These are phyloP conservation scores for Tricladium varicosporioides DNA, from an alignment of 2,329 filamentous ascomycete species.

Conservation along the genomic window DNA sequence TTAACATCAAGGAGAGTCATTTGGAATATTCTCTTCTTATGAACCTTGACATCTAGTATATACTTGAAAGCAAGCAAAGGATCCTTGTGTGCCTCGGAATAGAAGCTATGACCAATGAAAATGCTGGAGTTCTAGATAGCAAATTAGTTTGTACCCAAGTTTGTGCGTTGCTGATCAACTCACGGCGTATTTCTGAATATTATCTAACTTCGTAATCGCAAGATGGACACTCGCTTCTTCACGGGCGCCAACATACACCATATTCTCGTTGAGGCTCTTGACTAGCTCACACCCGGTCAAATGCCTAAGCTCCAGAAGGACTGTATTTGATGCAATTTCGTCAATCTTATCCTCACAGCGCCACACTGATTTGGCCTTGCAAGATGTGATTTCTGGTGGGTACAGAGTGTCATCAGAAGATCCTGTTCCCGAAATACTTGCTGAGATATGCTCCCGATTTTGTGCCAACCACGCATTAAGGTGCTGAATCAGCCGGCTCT, in stretches of 20 bases:
- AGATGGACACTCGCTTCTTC: slow-evolving; percentile 10
- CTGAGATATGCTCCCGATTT: background rate
- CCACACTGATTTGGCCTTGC: slow-evolving; percentile 15
- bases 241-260: slow-evolving; percentile 22
- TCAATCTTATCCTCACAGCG: slow-evolving; percentile 11
- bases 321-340: slow-evolving; percentile 9
- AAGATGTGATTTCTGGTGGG: slow-evolving; percentile 7
- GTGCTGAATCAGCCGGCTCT: slow-evolving; percentile 21
- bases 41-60: slow-evolving; percentile 20
- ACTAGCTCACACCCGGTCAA: slow-evolving; percentile 25
- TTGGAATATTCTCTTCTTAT: slow-evolving; percentile 17
- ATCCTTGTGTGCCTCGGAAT: slow-evolving; percentile 23
- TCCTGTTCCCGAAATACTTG: background rate
- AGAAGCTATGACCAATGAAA: slow-evolving; percentile 24
- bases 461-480: slow-evolving; percentile 14
- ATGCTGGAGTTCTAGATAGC: background rate
- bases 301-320: slow-evolving; percentile 12
- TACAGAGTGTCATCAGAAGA: slow-evolving; percentile 8
- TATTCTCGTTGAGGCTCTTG: slow-evolving; percentile 14
- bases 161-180: background rate
- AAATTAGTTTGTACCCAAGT: too few relatives aligned
- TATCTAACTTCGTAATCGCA: slow-evolving; percentile 27
- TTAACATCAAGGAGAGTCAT: slow-evolving; percentile 27
- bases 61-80: slow-evolving; percentile 20
- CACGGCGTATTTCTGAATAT: slow-evolving; percentile 26